Evolutionary conservation across 306 rosid genomes (phyloP).

Genomic region (Cotoneaster glaucophyllus): DNA sequence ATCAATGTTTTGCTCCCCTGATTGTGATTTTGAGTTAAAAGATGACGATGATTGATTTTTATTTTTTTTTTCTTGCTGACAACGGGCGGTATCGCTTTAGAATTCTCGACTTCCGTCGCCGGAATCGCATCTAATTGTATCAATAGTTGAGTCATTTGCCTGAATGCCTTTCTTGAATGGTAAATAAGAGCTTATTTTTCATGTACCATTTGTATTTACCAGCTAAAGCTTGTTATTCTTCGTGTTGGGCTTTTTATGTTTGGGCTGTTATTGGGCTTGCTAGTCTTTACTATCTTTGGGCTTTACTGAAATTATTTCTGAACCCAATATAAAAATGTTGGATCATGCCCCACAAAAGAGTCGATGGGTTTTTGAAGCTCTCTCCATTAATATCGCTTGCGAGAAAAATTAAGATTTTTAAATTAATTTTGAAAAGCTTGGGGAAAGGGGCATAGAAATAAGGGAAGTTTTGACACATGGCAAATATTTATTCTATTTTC

Average conservation of each 20-base stretch:
- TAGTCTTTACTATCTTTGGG: too few relatives aligned
- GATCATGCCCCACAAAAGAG: too few relatives aligned
- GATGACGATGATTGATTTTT: neutral
- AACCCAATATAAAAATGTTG: too few relatives aligned
- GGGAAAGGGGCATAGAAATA: too few relatives aligned
- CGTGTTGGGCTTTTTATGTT: neutral
- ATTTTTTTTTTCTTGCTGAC: neutral
- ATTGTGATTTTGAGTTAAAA: slow-evolving; percentile 11
- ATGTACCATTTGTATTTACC: neutral
- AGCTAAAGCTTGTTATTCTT: neutral
- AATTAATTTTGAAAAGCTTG: too few relatives aligned
- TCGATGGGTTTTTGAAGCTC: too few relatives aligned
- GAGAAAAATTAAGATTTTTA: too few relatives aligned
- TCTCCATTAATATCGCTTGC: too few relatives aligned
- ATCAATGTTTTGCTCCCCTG: neutral
- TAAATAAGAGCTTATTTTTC: neutral
- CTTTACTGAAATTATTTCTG: too few relatives aligned
- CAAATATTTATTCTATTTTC: too few relatives aligned
- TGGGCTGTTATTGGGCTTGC: too few relatives aligned
- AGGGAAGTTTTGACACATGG: too few relatives aligned
- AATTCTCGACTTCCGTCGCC: neutral
- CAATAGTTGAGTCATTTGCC: neutral
- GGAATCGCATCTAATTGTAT: neutral
- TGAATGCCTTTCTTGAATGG: neutral
- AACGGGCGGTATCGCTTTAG: neutral